Base-by-base conservation (phyloP, 2,329 filamentous ascomycete genomes). In the Tolypocladium tropicale region DNA sequence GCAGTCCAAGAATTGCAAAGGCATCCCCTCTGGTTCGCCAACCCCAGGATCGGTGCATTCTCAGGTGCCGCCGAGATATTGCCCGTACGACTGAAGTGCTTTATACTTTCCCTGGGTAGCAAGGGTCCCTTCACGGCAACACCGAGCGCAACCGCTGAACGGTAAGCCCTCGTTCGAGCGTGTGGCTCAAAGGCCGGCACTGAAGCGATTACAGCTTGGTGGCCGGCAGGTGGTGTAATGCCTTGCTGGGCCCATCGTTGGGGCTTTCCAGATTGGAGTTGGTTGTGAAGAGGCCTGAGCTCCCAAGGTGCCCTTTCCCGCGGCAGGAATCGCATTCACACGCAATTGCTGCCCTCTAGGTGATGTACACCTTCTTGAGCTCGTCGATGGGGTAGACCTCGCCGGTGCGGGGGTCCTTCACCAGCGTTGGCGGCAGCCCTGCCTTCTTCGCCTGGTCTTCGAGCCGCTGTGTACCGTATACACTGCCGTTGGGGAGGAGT, bases 361-460 rank as follows among this genome's bases (percentile, higher is more conserved):
- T 90, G 58, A 97, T 96, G 68, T 86, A 99, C 25, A 97, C 91
- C 76, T 95, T 96, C 76, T 88, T 88, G 57, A 94, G 74, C 55
- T 82, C 77, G 2, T 78, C 76, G 54, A 78, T 74, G 1, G 77
- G 70, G 65, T 80, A 94, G 12, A 88, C 73, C 53, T 89, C 82
- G 0, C 86, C 86, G 1, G 88, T 91, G 21, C 86, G 84, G 23
- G 91, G 81, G 73, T 97, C 93, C 68, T 88, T 88, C 16, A 96
- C 79, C 65, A 79, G 78, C 6, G 81, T 85, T 7, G 78, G 67
- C 25, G 78, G 75, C 46, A 94, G 77, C 1, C 89, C 89, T 0
- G 90, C 77, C 74, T 95, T 96, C 65, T 83, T 81, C 56, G 92
- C 89, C 69, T 94, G 84, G 56, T 88, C 82, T 59, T 87, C 76